phyloP scores from a whole-genome alignment of 1,139 yeast genomes.

The Wickerhamomyces sp. region DNA sequence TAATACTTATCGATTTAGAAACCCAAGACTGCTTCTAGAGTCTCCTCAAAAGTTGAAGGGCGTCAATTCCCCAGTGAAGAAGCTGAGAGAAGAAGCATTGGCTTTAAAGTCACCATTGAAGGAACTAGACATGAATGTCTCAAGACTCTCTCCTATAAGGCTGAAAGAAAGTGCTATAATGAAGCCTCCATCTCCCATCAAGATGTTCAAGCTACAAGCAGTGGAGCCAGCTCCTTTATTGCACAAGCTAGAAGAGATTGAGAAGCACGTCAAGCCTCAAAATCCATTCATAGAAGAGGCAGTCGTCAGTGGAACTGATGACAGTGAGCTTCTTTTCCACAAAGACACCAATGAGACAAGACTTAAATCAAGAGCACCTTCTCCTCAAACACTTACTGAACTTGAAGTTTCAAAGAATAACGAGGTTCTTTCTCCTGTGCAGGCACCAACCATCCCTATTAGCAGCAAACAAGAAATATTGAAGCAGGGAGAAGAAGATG shows the following conservation, averaged over 20 bases:
- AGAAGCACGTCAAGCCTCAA: background rate
- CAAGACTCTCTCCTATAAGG: slow-evolving; percentile 14
- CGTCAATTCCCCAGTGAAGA: slow-evolving; percentile 28
- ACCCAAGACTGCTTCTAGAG: slow-evolving; percentile 23
- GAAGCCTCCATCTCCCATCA: slow-evolving; percentile 3
- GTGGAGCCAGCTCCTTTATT: background rate
- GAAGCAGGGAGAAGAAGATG: slow-evolving; percentile 7
- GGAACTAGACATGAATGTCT: background rate
- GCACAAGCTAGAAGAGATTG: background rate
- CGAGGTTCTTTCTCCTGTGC: too few relatives aligned
- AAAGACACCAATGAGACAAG: background rate
- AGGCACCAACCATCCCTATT: too few relatives aligned
- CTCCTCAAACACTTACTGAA: background rate
- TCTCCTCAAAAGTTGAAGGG: slow-evolving; percentile 30
- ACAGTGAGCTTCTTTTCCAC: background rate
- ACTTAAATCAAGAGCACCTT: background rate
- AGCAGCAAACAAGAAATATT: background rate
- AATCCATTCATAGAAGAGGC: background rate
- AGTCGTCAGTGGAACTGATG: background rate
- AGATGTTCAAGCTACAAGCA: background rate
- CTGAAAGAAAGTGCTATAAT: slow-evolving; percentile 1
- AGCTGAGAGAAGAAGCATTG: slow-evolving; percentile 16
- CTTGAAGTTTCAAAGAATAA: background rate
- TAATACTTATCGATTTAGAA: slow-evolving; percentile 17
- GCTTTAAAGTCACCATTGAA: slow-evolving; percentile 13